These are phyloP conservation scores for Sarocladium oryzae DNA, from an alignment of 2,329 filamentous ascomycete species.

Conservation along the genomic window DNA sequence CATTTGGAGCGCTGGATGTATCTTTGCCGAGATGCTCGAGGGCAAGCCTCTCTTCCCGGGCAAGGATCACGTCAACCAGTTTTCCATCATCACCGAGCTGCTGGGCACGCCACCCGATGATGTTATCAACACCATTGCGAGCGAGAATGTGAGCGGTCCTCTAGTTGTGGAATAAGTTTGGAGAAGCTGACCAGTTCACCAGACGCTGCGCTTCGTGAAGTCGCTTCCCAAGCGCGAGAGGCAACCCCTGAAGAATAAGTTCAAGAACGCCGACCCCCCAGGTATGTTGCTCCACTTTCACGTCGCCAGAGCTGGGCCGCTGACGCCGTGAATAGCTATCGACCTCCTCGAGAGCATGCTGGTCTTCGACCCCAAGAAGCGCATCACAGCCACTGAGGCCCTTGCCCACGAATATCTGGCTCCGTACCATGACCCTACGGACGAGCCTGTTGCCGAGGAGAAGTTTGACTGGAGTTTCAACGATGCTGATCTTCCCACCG, in stretches of 20 bases:
- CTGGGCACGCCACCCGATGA: slow-evolving; percentile 95
- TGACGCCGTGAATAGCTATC: slow-evolving; percentile 54
- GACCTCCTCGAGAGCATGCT: slow-evolving; percentile 95
- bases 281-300: slow-evolving; percentile 44
- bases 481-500: slow-evolving; percentile 91
- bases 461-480: slow-evolving; percentile 99
- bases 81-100: slow-evolving; percentile 98
- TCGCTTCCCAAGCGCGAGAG: slow-evolving; percentile 92
- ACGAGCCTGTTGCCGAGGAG: slow-evolving; percentile 91
- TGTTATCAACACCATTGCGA: slow-evolving; percentile 97
- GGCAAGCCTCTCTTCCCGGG: slow-evolving; percentile 97
- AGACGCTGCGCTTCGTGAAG: slow-evolving; percentile 96
- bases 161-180: background rate
- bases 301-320: no score
- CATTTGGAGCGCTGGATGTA: slow-evolving; percentile 98
- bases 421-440: slow-evolving; percentile 94
- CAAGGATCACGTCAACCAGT: slow-evolving; percentile 99
- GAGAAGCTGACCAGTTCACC: slow-evolving; percentile 13
- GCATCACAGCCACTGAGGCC: slow-evolving; percentile 79
- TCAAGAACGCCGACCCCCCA: slow-evolving; percentile 85
- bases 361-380: slow-evolving; percentile 96
- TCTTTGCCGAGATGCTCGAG: slow-evolving; percentile 98
- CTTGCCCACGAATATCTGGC: slow-evolving; percentile 89
- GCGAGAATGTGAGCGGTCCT: slow-evolving; percentile 70
- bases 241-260: slow-evolving; percentile 79